Evolutionary conservation across 768 basidiomycete genomes (phyloP).

Genomic region (Fibroporia radiculosa): DNA sequence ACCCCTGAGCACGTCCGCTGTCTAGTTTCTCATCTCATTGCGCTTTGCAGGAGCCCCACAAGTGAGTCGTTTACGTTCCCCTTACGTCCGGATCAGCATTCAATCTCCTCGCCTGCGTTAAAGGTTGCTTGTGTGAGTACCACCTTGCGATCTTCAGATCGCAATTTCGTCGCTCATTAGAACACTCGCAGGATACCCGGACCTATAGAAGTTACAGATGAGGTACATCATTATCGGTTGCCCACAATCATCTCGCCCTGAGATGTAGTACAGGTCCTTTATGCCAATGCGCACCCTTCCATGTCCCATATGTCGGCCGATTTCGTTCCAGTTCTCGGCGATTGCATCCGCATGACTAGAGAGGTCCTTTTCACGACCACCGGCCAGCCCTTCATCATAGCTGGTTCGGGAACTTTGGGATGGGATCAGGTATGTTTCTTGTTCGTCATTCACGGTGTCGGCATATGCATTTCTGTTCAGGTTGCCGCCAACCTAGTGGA

Average conservation of each 20-base stretch:
- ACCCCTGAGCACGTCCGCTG: background rate
- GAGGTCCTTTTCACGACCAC: constrained; percentile 70
- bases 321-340: constrained; percentile 83
- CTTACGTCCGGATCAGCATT: background rate
- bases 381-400: constrained; percentile 88
- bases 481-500: constrained; percentile 90
- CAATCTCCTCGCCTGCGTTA: background rate
- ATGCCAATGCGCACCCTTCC: constrained; percentile 87
- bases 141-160: constrained; percentile 3
- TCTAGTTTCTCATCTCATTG: background rate
- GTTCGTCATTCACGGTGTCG: background rate
- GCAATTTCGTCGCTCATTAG: constrained; percentile 8
- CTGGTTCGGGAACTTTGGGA: constrained; percentile 92
- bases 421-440: constrained; percentile 75
- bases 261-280: constrained; percentile 53
- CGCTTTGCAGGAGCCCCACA: constrained; percentile 34
- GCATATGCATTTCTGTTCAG: constrained; percentile 17
- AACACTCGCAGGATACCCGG: constrained; percentile 38
- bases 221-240: constrained; percentile 26
- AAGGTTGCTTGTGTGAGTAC: constrained; percentile 20
- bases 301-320: constrained; percentile 86
- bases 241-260: background rate
- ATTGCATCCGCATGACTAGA: constrained; percentile 78
- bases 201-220: constrained; percentile 55
- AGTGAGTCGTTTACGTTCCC: constrained; percentile 31